These are phyloP conservation scores for Epichloe uncinata DNA, from an alignment of 2,329 filamentous ascomycete species.

Conservation along the genomic window DNA sequence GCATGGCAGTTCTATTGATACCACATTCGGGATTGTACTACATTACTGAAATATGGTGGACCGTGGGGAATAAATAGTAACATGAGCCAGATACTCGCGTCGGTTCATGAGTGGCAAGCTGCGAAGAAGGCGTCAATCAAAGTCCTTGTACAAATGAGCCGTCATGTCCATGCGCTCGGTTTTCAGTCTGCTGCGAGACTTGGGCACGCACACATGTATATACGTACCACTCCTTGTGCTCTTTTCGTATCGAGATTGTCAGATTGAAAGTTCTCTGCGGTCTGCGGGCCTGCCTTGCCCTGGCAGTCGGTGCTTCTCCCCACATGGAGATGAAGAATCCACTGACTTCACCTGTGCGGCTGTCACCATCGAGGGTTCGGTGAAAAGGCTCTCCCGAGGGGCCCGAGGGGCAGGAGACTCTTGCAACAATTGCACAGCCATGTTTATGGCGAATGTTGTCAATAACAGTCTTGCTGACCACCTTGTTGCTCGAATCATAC, in stretches of 20 bases:
- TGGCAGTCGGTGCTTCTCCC: slow-evolving; percentile 3
- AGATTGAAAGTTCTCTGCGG: not conserved
- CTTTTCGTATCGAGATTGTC: not conserved
- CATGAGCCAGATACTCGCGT: not conserved
- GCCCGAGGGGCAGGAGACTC: slow-evolving; percentile 5
- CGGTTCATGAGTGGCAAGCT: too few relatives aligned
- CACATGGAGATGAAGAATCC: slow-evolving; percentile 20
- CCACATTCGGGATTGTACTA: too few relatives aligned
- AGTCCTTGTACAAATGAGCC: not conserved
- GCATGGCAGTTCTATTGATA: too few relatives aligned
- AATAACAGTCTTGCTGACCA: too few relatives aligned
- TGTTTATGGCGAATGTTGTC: slow-evolving; percentile 53
- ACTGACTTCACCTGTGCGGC: too few relatives aligned
- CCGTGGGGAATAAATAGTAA: not conserved
- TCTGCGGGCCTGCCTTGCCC: not conserved
- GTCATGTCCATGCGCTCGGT: too few relatives aligned
- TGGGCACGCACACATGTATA: not conserved
- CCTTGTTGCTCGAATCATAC: too few relatives aligned
- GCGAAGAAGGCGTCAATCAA: not conserved
- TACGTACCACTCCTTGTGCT: not conserved
- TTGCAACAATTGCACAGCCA: slow-evolving; percentile 42
- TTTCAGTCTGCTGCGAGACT: too few relatives aligned
- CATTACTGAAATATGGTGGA: not conserved
- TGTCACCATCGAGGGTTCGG: slow-evolving; percentile 30
- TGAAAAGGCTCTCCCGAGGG: not conserved